Percentiles rank a stretch among this genome's conserved stretches.
Conservation (phyloP, 2,329 filamentous ascomycete genomes). For the Pochonia chlamydosporia region DNA sequence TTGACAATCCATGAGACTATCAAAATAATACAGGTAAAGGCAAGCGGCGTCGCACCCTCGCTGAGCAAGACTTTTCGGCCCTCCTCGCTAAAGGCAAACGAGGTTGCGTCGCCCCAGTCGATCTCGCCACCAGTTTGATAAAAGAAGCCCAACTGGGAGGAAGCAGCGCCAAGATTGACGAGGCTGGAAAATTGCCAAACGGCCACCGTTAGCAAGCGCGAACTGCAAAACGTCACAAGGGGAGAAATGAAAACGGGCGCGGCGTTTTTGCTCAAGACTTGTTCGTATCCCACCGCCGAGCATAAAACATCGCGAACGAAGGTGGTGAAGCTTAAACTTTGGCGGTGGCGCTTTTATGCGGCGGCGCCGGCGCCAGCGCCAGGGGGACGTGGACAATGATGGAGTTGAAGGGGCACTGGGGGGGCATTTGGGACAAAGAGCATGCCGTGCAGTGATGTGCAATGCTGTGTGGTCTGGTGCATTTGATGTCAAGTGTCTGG, state of each 20-base stretch:
- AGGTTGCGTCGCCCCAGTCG: constrained; percentile 24
- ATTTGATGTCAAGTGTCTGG: too few species aligned
- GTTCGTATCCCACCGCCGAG: too few species aligned
- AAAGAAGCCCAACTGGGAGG: constrained; percentile 26
- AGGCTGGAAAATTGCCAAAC: constrained; percentile 14
- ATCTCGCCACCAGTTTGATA: constrained; percentile 25
- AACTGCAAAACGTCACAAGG: not conserved
- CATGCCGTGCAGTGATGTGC: too few species aligned
- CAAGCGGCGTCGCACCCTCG: constrained; percentile 20
- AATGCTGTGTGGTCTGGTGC: too few species aligned
- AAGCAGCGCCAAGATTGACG: constrained; percentile 20
- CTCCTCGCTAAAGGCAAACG: constrained; percentile 23
- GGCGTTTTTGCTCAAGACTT: too few species aligned
- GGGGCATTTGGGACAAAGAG: too few species aligned
- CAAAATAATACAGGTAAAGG: constrained; percentile 16
- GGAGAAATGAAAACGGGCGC: not conserved
- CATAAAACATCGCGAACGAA: not conserved
- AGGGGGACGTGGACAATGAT: not conserved
- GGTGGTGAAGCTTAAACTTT: not conserved
- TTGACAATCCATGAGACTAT: constrained; percentile 17
- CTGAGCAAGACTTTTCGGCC: constrained; percentile 25
- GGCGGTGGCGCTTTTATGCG: not conserved
- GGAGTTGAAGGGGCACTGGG: too few species aligned
- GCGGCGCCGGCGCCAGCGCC: constrained; percentile 1
- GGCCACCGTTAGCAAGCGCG: constrained; percentile 10